Base-by-base conservation (phyloP, 2,329 filamentous ascomycete genomes). In the Hymenoscyphus occultus region DNA sequence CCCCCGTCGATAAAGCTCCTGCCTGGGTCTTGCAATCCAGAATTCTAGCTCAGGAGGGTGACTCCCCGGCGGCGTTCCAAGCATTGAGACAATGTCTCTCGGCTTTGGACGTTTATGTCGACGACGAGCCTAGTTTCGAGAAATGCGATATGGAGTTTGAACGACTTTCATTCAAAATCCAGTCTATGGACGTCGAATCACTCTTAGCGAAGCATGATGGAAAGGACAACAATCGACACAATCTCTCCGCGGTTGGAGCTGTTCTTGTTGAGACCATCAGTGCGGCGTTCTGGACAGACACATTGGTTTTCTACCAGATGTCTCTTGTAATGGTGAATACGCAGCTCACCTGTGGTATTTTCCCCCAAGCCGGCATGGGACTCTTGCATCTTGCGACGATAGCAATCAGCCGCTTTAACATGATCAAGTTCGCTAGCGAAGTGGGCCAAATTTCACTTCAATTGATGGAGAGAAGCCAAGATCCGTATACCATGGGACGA, bases 21-120 rank as follows among this genome's bases (percentile, higher is more conserved):
- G 91, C 92, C 0, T 96, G 90, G 79, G 89, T 97, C 51, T 80
- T 97, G 42, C 88, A 92, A 74, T 93, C 91, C 5, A 86, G 92
- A 60, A 89, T 97, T 57, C 86, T 88, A 71, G 86, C 90, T 1
- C 87, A 93, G 72, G 83, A 84, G 63, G 92, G 93, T 1, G 86
- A 96, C 69, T 86, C 88, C 35, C 78, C 82, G 28, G 84, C 84
- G 4, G 91, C 93, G 0, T 86, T 96, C 70, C 78, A 83, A 39
- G 85, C 86, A 0, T 80, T 97, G 31, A 89, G 89, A 72, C 84
- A 87, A 57, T 93, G 91, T 67, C 79, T 97, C 16, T 79, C 78
- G 35, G 88, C 88, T 13, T 82, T 97, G 13, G 90, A 86, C 2
- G 82, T 93, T 16, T 77, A 84, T 1, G 80, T 95, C 13, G 84